A percentile compares a stretch with the other conserved stretches of the same genome.
phyloP scores from a whole-genome alignment of 2,329 filamentous ascomycete genomes.

The Alternaria dauci region DNA sequence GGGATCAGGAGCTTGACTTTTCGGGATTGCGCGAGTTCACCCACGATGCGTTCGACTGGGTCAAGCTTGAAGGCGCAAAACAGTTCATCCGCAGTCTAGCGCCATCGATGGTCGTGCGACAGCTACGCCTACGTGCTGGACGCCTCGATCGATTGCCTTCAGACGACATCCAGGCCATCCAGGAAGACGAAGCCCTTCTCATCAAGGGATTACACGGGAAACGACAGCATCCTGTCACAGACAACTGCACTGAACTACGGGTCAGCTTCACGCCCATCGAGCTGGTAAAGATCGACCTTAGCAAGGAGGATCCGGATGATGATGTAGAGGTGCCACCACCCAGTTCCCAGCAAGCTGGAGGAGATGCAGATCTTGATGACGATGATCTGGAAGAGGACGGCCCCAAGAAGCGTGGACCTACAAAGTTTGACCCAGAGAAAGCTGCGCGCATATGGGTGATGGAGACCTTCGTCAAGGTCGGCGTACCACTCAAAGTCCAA shows the following conservation, averaged over 20 bases:
- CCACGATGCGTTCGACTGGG: slow-evolving; percentile 86
- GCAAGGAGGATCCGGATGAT: slow-evolving; percentile 75
- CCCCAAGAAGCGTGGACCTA: slow-evolving; percentile 56
- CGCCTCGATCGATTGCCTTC: slow-evolving; percentile 26
- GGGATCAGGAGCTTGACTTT: slow-evolving; percentile 71
- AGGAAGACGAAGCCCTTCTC: slow-evolving; percentile 61
- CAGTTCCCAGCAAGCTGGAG: slow-evolving; percentile 26
- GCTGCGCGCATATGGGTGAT: slow-evolving; percentile 74
- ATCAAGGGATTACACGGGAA: slow-evolving; percentile 73
- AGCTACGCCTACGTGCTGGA: slow-evolving; percentile 55
- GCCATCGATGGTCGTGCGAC: slow-evolving; percentile 74
- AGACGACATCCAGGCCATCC: slow-evolving; percentile 49
- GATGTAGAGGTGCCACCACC: slow-evolving; percentile 56
- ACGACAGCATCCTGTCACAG: slow-evolving; percentile 76
- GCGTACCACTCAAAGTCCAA: slow-evolving; percentile 70
- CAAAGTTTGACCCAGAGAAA: slow-evolving; percentile 70
- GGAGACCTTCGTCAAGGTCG: slow-evolving; percentile 68
- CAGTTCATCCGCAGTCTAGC: slow-evolving; percentile 86
- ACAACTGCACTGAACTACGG: slow-evolving; percentile 78
- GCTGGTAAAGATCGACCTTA: slow-evolving; percentile 79
- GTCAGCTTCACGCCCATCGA: slow-evolving; percentile 78
- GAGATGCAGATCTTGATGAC: slow-evolving; percentile 43
- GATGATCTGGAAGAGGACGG: slow-evolving; percentile 50
- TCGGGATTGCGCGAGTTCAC: slow-evolving; percentile 75
- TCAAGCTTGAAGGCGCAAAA: slow-evolving; percentile 76